These are phyloP conservation scores for Hymenoscyphus salicellus DNA, from an alignment of 2,329 filamentous ascomycete species.

Conservation along the genomic window DNA sequence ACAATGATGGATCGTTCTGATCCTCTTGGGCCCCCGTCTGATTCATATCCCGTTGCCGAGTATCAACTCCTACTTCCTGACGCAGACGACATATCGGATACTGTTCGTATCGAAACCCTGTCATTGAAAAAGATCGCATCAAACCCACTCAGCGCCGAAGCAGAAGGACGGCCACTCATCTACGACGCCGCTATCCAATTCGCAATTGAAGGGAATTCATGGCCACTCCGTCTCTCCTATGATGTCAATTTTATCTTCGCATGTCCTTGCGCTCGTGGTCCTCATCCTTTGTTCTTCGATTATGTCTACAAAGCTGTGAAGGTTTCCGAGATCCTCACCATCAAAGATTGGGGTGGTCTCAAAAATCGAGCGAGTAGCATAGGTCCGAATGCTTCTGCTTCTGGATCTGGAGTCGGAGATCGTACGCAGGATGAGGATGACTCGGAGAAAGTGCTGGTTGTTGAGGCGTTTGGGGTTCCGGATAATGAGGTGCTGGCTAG, in stretches of 20 bases:
- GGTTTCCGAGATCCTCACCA: conserved; percentile 62
- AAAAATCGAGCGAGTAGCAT: conserved; percentile 7
- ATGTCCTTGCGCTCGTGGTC: conserved; percentile 61
- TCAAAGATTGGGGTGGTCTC: conserved; percentile 58
- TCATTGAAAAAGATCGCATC: conserved; percentile 51
- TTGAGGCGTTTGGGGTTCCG: conserved; percentile 69
- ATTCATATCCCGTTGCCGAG: conserved; percentile 63
- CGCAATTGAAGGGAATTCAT: conserved; percentile 60
- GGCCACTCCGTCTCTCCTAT: conserved; percentile 60
- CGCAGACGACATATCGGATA: conserved; percentile 56
- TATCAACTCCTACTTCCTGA: conserved; percentile 59
- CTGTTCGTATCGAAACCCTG: conserved; percentile 67
- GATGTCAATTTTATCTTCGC: conserved; percentile 66
- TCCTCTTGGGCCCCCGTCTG: conserved; percentile 62
- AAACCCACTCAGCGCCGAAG: conserved; percentile 8
- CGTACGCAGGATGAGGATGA: conserved; percentile 44
- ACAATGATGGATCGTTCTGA: conserved; percentile 67
- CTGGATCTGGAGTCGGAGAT: neutral
- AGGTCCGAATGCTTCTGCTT: conserved; percentile 5
- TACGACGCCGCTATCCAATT: conserved; percentile 63
- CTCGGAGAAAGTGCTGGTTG: conserved; percentile 64
- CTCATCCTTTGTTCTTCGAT: conserved; percentile 70
- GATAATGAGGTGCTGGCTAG: conserved; percentile 75
- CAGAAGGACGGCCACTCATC: conserved; percentile 40
- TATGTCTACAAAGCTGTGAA: conserved; percentile 59